phyloP scores from a whole-genome alignment of 768 basidiomycete species.

The Xanthoconium stramineum region DNA sequence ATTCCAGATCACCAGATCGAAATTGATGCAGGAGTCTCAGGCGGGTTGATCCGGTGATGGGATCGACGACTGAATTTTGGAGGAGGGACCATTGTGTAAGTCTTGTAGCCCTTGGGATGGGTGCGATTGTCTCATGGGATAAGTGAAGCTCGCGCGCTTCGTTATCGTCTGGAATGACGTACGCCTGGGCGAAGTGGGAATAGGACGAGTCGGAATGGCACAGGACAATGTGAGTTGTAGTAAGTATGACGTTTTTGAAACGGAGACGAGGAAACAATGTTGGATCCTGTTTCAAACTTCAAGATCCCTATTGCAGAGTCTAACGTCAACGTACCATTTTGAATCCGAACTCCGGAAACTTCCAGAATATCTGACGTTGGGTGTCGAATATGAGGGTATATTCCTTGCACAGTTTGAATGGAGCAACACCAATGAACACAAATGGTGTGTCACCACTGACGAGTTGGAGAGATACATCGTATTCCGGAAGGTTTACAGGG shows the following conservation, averaged over 20 bases:
- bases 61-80: neutral
- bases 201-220: too few relatives aligned
- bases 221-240: neutral
- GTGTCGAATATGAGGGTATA: neutral
- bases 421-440: neutral
- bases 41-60: neutral
- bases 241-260: neutral
- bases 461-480: neutral
- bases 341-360: too few relatives aligned
- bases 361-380: too few relatives aligned
- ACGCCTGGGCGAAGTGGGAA: neutral
- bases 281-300: too few relatives aligned
- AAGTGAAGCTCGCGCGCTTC: neutral
- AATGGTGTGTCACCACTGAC: neutral
- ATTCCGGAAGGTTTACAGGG: neutral
- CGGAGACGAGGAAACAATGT: too few relatives aligned
- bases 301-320: too few relatives aligned
- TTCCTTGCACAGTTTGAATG: too few relatives aligned
- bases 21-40: neutral
- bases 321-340: too few relatives aligned
- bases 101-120: too few relatives aligned
- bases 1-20: neutral
- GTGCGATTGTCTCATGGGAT: neutral
- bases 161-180: neutral
- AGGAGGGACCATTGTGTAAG: neutral